A percentile compares a stretch with the other conserved stretches of the same genome.
Evolutionary conservation across 2,329 filamentous ascomycete genomes (phyloP).

Genomic region (Colletotrichum sidae): DNA sequence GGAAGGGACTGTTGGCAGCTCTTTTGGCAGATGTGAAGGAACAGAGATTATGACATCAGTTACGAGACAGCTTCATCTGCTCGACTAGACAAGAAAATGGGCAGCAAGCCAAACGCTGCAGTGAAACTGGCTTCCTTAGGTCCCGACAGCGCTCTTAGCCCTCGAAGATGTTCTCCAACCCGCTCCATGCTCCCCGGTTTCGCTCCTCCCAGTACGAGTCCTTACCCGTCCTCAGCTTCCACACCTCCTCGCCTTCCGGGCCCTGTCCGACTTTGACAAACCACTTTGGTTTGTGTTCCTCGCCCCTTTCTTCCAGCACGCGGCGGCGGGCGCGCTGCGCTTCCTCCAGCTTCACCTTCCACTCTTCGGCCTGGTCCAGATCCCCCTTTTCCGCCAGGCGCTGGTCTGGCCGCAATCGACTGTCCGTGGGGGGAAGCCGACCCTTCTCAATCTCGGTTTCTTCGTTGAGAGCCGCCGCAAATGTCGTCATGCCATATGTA

Average conservation of each 20-base stretch:
- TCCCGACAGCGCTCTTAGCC: not conserved
- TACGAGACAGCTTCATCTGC: too few species aligned
- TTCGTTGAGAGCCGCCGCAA: conserved; percentile 89
- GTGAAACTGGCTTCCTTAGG: too few species aligned
- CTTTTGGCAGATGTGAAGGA: too few species aligned
- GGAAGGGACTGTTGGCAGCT: too few species aligned
- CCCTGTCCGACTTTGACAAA: conserved; percentile 78
- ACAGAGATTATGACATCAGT: too few species aligned
- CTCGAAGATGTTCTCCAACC: conserved; percentile 63
- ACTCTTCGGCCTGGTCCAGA: conserved; percentile 83
- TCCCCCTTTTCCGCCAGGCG: conserved; percentile 84
- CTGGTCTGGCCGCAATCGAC: conserved; percentile 87
- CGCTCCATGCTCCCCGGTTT: conserved; percentile 73
- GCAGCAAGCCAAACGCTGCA: too few species aligned
- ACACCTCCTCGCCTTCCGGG: conserved; percentile 73
- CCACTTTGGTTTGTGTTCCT: conserved; percentile 82
- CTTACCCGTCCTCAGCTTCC: conserved; percentile 82
- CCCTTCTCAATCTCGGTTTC: conserved; percentile 82
- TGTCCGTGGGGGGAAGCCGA: conserved; percentile 84
- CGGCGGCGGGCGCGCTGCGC: conserved; percentile 80
- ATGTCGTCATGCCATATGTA: conserved; percentile 89
- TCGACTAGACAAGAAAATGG: too few species aligned
- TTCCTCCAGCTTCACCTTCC: conserved; percentile 89
- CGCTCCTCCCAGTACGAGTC: conserved; percentile 96
- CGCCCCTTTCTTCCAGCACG: conserved; percentile 79